Evolutionary conservation across 2,329 filamentous ascomycete species (phyloP).

Genomic region (Periglandula ipomoeae): DNA sequence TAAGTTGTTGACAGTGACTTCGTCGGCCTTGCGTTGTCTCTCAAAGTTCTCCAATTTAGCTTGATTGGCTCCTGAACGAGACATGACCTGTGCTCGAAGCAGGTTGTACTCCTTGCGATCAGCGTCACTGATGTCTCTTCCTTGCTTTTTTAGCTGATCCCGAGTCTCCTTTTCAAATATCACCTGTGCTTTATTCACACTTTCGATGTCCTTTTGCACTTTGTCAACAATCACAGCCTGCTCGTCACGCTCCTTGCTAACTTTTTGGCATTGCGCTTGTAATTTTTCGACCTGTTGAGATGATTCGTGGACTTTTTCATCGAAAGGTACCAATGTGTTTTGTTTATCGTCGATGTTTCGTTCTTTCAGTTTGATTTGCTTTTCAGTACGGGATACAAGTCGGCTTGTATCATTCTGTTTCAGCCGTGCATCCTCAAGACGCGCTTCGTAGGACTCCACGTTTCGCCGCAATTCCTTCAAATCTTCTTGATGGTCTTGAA

Average conservation of each 20-base stretch:
- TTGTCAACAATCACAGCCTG: slow-evolving; percentile 62
- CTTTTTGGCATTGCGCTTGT: slow-evolving; percentile 57
- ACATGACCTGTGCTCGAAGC: slow-evolving; percentile 75
- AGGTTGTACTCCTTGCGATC: slow-evolving; percentile 86
- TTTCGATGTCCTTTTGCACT: slow-evolving; percentile 68
- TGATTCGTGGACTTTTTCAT: slow-evolving; percentile 83
- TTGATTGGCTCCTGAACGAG: slow-evolving; percentile 72
- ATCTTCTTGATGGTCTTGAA: slow-evolving; percentile 89
- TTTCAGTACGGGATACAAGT: slow-evolving; percentile 74
- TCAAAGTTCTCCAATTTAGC: slow-evolving; percentile 77
- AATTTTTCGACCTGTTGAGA: slow-evolving; percentile 60
- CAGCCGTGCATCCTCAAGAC: slow-evolving; percentile 70
- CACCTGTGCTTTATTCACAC: slow-evolving; percentile 81
- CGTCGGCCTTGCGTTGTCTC: slow-evolving; percentile 83
- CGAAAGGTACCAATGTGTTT: slow-evolving; percentile 77
- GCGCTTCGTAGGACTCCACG: slow-evolving; percentile 73
- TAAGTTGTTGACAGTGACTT: slow-evolving; percentile 81
- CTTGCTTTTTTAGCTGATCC: slow-evolving; percentile 76
- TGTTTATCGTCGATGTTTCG: slow-evolving; percentile 80
- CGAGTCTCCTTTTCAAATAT: slow-evolving; percentile 84
- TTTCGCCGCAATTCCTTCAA: slow-evolving; percentile 86
- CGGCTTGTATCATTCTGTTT: slow-evolving; percentile 72
- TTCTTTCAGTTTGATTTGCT: slow-evolving; percentile 75
- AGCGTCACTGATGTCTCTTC: slow-evolving; percentile 72
- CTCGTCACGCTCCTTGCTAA: slow-evolving; percentile 66